phyloP scores from a whole-genome alignment of 2,329 filamentous ascomycete genomes.

The Curvularia spicifera region DNA sequence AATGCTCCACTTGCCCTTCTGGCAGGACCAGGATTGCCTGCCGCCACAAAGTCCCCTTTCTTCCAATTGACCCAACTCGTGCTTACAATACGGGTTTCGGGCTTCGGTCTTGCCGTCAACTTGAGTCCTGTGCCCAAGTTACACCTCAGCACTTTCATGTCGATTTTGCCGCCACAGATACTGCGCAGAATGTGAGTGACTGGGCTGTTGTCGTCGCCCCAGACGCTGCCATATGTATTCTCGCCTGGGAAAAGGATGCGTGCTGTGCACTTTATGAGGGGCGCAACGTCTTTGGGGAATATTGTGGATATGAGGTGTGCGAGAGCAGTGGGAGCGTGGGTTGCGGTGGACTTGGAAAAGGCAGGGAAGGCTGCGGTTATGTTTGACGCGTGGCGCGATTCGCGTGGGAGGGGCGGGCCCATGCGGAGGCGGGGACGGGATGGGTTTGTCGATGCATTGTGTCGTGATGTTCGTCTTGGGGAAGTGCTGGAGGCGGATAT shows the following conservation, averaged over 20 bases:
- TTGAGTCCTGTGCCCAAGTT: conserved; percentile 23
- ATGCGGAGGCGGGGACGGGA: conserved; percentile 29
- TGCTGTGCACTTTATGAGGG: conserved; percentile 43
- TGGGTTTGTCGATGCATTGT: conserved; percentile 9
- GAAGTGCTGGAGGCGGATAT: neutral
- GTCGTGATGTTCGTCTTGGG: conserved; percentile 4
- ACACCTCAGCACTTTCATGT: conserved; percentile 30
- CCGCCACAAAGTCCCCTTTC: conserved; percentile 2
- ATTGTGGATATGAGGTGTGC: conserved; percentile 41
- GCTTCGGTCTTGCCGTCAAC: conserved; percentile 24
- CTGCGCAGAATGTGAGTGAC: conserved; percentile 47
- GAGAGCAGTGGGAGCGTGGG: conserved; percentile 38
- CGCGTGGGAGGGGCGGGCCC: conserved; percentile 10
- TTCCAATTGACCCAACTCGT: conserved; percentile 38
- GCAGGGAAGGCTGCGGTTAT: conserved; percentile 15
- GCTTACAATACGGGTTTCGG: conserved; percentile 28
- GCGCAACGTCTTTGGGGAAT: conserved; percentile 33
- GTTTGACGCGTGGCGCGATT: conserved; percentile 1
- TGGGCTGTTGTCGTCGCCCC: conserved; percentile 49
- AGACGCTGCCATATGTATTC: conserved; percentile 48
- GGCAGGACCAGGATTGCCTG: neutral
- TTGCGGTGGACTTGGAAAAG: conserved; percentile 23
- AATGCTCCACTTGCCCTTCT: conserved; percentile 9
- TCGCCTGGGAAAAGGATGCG: conserved; percentile 51
- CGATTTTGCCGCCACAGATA: conserved; percentile 48